Conservation (phyloP, 441 rosid genomes). For the Raphanus hybrid region DNA sequence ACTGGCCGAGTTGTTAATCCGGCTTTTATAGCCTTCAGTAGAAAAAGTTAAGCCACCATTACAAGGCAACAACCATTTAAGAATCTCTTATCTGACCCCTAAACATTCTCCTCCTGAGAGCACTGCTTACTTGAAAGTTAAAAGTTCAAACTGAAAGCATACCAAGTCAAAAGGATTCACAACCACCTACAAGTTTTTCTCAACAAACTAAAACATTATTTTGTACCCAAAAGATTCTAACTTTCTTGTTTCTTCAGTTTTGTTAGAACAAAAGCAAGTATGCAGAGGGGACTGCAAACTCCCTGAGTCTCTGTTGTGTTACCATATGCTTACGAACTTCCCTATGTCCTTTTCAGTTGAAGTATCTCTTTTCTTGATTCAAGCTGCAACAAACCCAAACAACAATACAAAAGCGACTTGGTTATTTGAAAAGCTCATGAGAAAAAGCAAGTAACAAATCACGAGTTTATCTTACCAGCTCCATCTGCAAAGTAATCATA, state of each 20-base stretch:
- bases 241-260: conserved; percentile 1
- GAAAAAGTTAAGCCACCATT: background rate
- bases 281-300: conserved; percentile 17
- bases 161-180: conserved; percentile 1
- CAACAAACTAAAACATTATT: conserved; percentile 21
- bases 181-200: conserved; percentile 12
- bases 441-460: background rate
- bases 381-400: conserved; percentile 40
- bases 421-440: background rate
- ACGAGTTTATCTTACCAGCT: conserved; percentile 46
- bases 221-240: conserved; percentile 9
- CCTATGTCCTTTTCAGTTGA: conserved; percentile 35
- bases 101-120: conserved; percentile 4
- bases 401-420: background rate
- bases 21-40: background rate
- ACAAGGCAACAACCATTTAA: background rate
- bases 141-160: background rate
- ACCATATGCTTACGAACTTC: conserved; percentile 22
- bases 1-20: background rate
- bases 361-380: conserved; percentile 51
- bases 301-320: conserved; percentile 1
- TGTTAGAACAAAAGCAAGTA: conserved; percentile 7
- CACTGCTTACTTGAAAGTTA: conserved; percentile 1
- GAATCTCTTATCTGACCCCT: conserved; percentile 1
- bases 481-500: conserved; percentile 50